Percentiles rank a stretch among this genome's conserved stretches.
These are phyloP conservation scores for Fraxinus ornus DNA, from an alignment of 305 asterid genomes.

Conservation along the genomic window DNA sequence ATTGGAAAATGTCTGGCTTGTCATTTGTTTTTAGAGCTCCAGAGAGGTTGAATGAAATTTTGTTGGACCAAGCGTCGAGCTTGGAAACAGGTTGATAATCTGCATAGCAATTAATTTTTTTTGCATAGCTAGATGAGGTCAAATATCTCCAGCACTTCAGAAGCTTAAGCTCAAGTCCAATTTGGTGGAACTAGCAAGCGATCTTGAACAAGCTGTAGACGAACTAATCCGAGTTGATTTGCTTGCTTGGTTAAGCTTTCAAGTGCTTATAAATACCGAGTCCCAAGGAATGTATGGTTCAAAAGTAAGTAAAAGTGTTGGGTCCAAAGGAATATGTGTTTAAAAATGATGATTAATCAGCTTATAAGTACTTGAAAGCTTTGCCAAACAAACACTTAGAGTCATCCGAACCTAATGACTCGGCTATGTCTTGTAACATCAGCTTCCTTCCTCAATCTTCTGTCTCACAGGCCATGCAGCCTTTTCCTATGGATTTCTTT, in stretches of 20 bases:
- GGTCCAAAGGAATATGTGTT: neutral
- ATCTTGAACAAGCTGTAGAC: neutral
- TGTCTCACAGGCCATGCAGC: neutral
- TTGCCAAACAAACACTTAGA: neutral
- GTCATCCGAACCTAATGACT: neutral
- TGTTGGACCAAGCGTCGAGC: neutral
- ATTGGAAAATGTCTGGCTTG: neutral
- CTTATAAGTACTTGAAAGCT: neutral
- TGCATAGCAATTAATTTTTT: neutral
- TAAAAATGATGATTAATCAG: neutral
- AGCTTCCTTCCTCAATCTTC: neutral
- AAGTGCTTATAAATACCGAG: neutral
- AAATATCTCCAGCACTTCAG: slow-evolving; percentile 2
- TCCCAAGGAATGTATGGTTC: neutral
- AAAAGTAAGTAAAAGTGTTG: neutral
- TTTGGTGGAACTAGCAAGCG: neutral
- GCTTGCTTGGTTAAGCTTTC: neutral
- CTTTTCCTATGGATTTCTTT: neutral
- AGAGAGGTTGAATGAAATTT: neutral
- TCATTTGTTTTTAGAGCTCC: neutral
- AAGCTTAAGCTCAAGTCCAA: neutral
- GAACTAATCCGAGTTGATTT: neutral
- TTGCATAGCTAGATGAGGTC: neutral
- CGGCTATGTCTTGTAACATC: slow-evolving; percentile 4
- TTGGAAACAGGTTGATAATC: slow-evolving; percentile 11